Percentiles rank a stretch among this genome's conserved stretches.
Evolutionary conservation across 177 flowering plant genomes (phyloP).

Genomic region (Vitis hybrid): DNA sequence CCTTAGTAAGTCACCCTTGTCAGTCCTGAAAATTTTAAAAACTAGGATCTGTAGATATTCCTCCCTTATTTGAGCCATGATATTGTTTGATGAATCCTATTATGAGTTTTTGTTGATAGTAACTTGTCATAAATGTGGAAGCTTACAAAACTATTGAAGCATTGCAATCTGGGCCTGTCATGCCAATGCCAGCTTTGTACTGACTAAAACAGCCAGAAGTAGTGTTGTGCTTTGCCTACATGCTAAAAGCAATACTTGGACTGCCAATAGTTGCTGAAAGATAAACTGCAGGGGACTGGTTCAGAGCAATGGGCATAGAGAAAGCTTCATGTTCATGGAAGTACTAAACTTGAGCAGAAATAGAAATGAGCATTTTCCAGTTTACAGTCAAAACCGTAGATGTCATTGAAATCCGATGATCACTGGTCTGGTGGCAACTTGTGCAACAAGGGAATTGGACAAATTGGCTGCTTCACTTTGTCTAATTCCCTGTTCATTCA

Average conservation of each 20-base stretch:
- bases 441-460: not conserved
- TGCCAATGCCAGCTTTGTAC: slow-evolving; percentile 17
- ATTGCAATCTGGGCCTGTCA: slow-evolving; percentile 14
- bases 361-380: not conserved
- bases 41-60: too few species aligned
- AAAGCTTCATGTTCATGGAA: slow-evolving; percentile 20
- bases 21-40: too few species aligned
- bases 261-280: slow-evolving; percentile 26
- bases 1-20: too few species aligned
- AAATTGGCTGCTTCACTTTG: not conserved
- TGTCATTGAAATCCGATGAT: not conserved
- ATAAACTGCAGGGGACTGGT: slow-evolving; percentile 21
- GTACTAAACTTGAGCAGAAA: slow-evolving; percentile 24
- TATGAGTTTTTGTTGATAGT: not conserved
- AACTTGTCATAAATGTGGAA: not conserved
- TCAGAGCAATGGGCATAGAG: slow-evolving; percentile 19
- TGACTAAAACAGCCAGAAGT: slow-evolving; percentile 13
- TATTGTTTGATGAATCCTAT: not conserved
- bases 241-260: slow-evolving; percentile 16
- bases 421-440: not conserved
- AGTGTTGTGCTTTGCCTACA: slow-evolving; percentile 18
- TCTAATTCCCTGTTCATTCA: not conserved
- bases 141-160: slow-evolving; percentile 24
- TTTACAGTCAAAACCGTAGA: not conserved
- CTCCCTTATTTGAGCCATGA: not conserved